These are phyloP conservation scores for Leccinum colubrinum DNA, from an alignment of 1,284 basidiomycete species.

Conservation along the genomic window DNA sequence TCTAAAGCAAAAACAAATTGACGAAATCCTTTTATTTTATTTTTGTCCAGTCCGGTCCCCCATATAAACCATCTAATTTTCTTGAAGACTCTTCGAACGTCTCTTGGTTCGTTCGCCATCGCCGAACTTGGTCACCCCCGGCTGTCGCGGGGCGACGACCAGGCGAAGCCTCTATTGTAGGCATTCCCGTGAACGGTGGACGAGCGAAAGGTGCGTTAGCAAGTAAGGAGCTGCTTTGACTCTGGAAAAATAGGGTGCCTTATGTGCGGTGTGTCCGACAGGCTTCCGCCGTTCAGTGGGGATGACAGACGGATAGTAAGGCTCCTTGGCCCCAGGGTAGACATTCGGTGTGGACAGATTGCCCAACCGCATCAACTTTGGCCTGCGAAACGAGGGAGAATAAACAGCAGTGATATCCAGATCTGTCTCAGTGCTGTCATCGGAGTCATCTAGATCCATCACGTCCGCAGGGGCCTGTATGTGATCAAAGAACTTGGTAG, in stretches of 20 bases:
- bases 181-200: slow-evolving; percentile 31
- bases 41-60: no score
- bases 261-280: slow-evolving; percentile 34
- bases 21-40: no score
- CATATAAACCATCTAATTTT: slow-evolving; percentile 46
- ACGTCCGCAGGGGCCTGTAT: slow-evolving; percentile 67
- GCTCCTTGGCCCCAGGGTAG: slow-evolving; percentile 31
- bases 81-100: slow-evolving; percentile 52
- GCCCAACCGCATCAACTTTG: slow-evolving; percentile 41
- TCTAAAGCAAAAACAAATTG: no score
- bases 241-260: slow-evolving; percentile 31
- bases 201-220: slow-evolving; percentile 30
- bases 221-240: slow-evolving; percentile 30
- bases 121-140: slow-evolving; percentile 29
- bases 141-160: slow-evolving; percentile 29
- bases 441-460: slow-evolving; percentile 58
- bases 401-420: slow-evolving; percentile 30
- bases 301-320: slow-evolving; percentile 30
- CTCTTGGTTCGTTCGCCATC: slow-evolving; percentile 38
- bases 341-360: slow-evolving; percentile 37
- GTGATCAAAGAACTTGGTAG: slow-evolving; percentile 71
- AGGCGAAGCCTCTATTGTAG: slow-evolving; percentile 4
- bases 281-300: slow-evolving; percentile 35
- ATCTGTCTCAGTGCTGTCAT: slow-evolving; percentile 34
- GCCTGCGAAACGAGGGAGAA: slow-evolving; percentile 24